Conservation (phyloP, 2,329 filamentous ascomycete genomes). For the Ophiostoma fasciatum region DNA sequence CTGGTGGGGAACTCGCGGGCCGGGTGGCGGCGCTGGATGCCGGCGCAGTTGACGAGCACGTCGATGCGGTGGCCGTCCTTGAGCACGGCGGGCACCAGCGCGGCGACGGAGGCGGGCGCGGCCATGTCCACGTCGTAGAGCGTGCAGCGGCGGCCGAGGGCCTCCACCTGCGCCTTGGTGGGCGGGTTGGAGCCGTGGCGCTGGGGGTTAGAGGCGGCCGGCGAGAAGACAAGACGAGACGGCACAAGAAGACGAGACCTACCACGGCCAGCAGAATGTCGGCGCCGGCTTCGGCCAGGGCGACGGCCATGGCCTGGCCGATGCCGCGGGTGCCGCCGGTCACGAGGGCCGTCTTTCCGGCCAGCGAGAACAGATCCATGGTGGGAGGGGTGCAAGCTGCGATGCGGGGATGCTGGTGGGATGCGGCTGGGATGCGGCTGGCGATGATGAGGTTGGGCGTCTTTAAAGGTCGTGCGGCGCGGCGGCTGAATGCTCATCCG, state of each 20-base stretch:
- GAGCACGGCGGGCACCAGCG: constrained; percentile 45
- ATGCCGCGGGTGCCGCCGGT: constrained; percentile 45
- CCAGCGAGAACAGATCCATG: constrained; percentile 34
- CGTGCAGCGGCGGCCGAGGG: constrained; percentile 48
- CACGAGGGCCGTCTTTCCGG: constrained; percentile 40
- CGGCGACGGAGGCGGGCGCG: constrained; percentile 41
- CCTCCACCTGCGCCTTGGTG: constrained; percentile 48
- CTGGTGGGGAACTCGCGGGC: constrained; percentile 59
- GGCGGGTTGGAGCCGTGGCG: constrained; percentile 20
- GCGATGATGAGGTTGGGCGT: no score
- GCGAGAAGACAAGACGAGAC: no score
- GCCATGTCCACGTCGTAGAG: constrained; percentile 60
- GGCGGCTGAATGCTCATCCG: no score
- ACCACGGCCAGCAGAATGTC: constrained; percentile 33
- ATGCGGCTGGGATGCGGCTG: not conserved
- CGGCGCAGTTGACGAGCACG: constrained; percentile 75
- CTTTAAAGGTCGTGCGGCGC: no score
- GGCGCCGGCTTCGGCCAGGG: constrained; percentile 42
- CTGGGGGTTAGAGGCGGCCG: constrained; percentile 13
- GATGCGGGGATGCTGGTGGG: no score
- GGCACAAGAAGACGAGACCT: no score
- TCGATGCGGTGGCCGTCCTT: constrained; percentile 32
- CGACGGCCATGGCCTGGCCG: constrained; percentile 40
- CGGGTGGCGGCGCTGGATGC: constrained; percentile 68
- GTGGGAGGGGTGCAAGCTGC: no score